Percentiles rank a stretch among this genome's conserved stretches.
phyloP scores from a whole-genome alignment of 2,329 filamentous ascomycete species.

The Cladosporium sp. region DNA sequence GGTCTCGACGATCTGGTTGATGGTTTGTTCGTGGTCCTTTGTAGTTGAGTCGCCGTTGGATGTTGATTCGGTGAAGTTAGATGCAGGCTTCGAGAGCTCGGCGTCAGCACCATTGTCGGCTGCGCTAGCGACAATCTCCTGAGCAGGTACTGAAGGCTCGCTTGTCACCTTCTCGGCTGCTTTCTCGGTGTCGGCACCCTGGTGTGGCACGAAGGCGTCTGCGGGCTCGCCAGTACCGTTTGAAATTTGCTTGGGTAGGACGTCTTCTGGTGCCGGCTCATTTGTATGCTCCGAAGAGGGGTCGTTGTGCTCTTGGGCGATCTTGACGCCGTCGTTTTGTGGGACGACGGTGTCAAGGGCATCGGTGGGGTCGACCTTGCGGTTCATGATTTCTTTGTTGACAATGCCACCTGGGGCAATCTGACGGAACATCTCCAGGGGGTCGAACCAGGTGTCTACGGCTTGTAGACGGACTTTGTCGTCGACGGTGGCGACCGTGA shows the following conservation, averaged over 20 bases:
- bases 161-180: constrained; percentile 4
- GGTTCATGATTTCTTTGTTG: constrained; percentile 44
- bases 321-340: constrained; percentile 26
- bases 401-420: constrained; percentile 55
- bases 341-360: constrained; percentile 26
- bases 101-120: constrained; percentile 25
- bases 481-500: constrained; percentile 63
- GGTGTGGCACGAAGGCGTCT: constrained; percentile 26
- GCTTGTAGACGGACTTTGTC: constrained; percentile 59
- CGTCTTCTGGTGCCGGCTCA: constrained; percentile 19
- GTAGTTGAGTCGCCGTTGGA: constrained; percentile 19
- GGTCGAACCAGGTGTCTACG: constrained; percentile 67
- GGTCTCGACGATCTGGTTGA: background rate
- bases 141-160: constrained; percentile 16
- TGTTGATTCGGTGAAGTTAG: constrained; percentile 22
- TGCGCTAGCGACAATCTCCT: constrained; percentile 27
- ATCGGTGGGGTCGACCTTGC: constrained; percentile 34
- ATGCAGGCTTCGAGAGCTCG: constrained; percentile 23
- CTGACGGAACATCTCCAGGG: constrained; percentile 66
- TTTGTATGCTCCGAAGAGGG: constrained; percentile 18
- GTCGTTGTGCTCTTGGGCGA: constrained; percentile 26
- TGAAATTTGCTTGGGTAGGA: constrained; percentile 26
- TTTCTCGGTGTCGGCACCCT: constrained; percentile 21
- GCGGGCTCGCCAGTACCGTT: constrained; percentile 26
- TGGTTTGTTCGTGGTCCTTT: constrained; percentile 18